phyloP scores from a whole-genome alignment of 495 filamentous ascomycete species.

The Penicillium herquei region DNA sequence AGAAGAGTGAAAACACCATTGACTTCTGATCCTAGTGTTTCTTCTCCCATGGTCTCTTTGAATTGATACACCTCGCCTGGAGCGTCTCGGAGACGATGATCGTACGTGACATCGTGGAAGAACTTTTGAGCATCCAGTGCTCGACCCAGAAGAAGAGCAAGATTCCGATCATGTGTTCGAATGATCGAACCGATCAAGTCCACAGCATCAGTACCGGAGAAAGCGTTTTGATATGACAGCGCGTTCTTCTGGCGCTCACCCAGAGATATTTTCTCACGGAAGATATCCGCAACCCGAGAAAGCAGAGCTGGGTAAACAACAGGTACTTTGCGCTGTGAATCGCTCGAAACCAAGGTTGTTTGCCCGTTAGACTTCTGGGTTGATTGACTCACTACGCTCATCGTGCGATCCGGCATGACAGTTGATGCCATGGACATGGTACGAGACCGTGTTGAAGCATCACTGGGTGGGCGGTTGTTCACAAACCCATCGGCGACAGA shows the following conservation, averaged over 20 bases:
- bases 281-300: conserved; percentile 85
- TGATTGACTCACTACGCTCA: conserved; percentile 46
- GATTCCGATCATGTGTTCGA: conserved; percentile 91
- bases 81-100: conserved; percentile 91
- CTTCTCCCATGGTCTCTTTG: conserved; percentile 86
- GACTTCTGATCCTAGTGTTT: conserved; percentile 73
- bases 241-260: conserved; percentile 94
- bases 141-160: conserved; percentile 89
- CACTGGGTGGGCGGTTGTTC: conserved; percentile 40
- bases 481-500: conserved; percentile 24
- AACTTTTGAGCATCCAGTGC: conserved; percentile 98
- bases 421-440: conserved; percentile 94
- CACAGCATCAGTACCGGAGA: conserved; percentile 91
- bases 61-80: conserved; percentile 93
- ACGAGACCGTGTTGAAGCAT: conserved; percentile 45
- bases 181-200: conserved; percentile 94
- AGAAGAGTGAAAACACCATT: conserved; percentile 96
- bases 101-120: conserved; percentile 99
- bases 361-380: conserved; percentile 31
- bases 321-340: conserved; percentile 58
- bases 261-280: conserved; percentile 78
- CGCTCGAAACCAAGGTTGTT: conserved; percentile 45
- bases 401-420: conserved; percentile 51
- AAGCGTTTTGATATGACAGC: conserved; percentile 93
- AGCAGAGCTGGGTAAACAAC: conserved; percentile 92